These are phyloP conservation scores for Torulaspora microellipsoides DNA, from an alignment of 805 yeast genomes.

Conservation along the genomic window DNA sequence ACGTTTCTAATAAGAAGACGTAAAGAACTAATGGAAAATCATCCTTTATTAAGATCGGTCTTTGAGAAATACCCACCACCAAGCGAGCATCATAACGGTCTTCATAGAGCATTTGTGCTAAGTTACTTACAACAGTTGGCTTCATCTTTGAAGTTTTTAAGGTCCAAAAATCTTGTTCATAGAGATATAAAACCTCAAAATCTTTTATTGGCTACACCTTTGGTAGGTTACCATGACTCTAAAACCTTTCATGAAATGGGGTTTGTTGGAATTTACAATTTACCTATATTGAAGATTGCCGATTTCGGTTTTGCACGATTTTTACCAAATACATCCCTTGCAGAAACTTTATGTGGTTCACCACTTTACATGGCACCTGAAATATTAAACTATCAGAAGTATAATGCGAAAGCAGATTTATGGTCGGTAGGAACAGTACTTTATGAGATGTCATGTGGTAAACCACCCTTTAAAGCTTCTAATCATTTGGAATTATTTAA, in stretches of 20 bases:
- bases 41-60: conserved; percentile 73
- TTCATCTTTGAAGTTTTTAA: conserved; percentile 74
- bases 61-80: conserved; percentile 83
- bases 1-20: conserved; percentile 79
- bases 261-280: conserved; percentile 76
- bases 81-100: conserved; percentile 62
- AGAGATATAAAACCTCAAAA: conserved; percentile 92
- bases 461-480: conserved; percentile 90
- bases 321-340: conserved; percentile 87
- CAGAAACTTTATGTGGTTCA: conserved; percentile 96
- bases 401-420: conserved; percentile 93
- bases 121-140: conserved; percentile 86
- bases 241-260: conserved; percentile 52
- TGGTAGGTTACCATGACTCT: conserved; percentile 45
- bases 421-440: conserved; percentile 98
- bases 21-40: conserved; percentile 62
- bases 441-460: conserved; percentile 94
- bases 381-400: conserved; percentile 87
- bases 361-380: conserved; percentile 99
- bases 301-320: conserved; percentile 98
- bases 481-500: conserved; percentile 87
- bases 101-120: conserved; percentile 70
- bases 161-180: conserved; percentile 83
- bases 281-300: conserved; percentile 89
- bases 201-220: conserved; percentile 68